Conservation (phyloP, 208 protist genomes). For the Tritrichomonas foetus region DNA sequence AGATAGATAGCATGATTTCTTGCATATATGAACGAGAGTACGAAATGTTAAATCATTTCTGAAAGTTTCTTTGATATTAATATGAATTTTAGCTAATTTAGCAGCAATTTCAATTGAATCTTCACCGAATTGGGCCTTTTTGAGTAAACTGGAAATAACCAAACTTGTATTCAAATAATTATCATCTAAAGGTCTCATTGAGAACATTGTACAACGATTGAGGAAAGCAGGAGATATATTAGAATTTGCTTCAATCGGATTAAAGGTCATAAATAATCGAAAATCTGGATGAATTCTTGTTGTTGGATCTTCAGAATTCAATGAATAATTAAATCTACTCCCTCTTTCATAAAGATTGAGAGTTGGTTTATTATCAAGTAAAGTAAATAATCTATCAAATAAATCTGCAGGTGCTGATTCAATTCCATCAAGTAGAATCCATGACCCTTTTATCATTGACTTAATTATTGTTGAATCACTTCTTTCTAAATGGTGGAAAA, state of each 20-base stretch:
- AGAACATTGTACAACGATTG: neutral
- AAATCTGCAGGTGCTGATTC: neutral
- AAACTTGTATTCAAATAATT: neutral
- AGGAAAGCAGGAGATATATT: neutral
- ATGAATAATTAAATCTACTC: neutral
- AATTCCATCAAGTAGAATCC: slow-evolving; percentile 37
- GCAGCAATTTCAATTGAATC: neutral
- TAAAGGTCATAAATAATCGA: slow-evolving; percentile 17
- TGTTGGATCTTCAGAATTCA: neutral
- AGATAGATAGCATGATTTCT: neutral
- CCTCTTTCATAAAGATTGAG: slow-evolving; percentile 29
- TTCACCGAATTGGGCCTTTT: too few relatives aligned
- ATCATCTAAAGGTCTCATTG: neutral
- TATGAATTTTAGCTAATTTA: neutral
- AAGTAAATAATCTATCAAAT: neutral
- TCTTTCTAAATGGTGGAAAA: neutral
- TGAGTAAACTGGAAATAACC: neutral
- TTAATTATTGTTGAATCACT: neutral
- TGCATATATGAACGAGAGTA: neutral
- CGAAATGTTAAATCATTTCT: neutral
- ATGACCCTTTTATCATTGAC: neutral
- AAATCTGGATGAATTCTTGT: neutral
- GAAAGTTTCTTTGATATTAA: neutral
- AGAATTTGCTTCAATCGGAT: neutral
- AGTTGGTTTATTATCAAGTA: neutral